phyloP scores from a whole-genome alignment of 2,329 filamentous ascomycete genomes.

The Cytospora paraplurivora region DNA sequence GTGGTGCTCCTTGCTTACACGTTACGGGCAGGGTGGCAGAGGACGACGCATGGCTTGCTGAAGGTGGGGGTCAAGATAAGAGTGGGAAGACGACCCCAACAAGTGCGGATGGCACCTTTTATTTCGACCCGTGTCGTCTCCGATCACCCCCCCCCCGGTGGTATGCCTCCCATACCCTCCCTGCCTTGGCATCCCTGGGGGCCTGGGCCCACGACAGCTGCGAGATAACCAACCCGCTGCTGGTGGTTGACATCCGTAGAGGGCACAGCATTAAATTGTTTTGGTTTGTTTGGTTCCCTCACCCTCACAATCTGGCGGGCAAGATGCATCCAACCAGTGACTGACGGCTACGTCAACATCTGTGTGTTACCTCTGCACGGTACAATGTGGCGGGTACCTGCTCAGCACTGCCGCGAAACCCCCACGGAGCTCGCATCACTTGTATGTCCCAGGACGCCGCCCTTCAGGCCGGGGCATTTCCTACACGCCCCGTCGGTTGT shows the following conservation, averaged over 20 bases:
- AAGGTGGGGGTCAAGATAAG: conserved; percentile 25
- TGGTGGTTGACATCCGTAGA: neutral
- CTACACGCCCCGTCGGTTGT: conserved; percentile 10
- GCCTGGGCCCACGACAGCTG: neutral
- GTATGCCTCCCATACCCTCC: neutral
- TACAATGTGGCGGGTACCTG: conserved; percentile 12
- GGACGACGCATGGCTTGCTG: conserved; percentile 14
- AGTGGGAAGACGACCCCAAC: conserved; percentile 5
- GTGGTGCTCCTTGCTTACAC: neutral
- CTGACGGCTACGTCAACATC: neutral
- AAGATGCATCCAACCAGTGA: neutral
- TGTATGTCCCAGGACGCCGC: conserved; percentile 1
- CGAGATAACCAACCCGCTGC: neutral
- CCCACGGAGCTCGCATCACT: conserved; percentile 20
- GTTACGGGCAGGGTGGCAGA: neutral
- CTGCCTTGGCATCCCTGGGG: neutral
- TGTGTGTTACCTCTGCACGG: conserved; percentile 11
- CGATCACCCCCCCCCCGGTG: neutral
- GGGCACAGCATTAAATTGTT: too few relatives aligned
- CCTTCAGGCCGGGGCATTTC: neutral
- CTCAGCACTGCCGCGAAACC: conserved; percentile 14
- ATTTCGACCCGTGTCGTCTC: neutral
- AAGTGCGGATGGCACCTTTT: neutral
- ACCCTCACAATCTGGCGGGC: neutral
- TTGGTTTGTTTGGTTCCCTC: neutral